These are phyloP conservation scores for Sideroxylon spinosum DNA, from an alignment of 179 eudicot genomes.

Conservation along the genomic window DNA sequence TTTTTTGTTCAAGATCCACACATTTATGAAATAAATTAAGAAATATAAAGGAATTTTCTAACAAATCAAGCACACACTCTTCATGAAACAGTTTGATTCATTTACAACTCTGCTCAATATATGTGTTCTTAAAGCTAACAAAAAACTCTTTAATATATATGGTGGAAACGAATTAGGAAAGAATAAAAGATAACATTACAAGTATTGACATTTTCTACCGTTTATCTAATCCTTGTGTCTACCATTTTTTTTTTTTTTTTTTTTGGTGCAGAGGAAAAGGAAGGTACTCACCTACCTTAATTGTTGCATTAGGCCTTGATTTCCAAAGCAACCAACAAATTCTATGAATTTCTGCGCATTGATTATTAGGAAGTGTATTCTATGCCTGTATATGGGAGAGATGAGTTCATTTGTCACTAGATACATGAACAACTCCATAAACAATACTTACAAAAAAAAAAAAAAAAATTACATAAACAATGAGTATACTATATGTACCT, in stretches of 20 bases:
- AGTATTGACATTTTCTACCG: not conserved
- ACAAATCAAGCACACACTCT: no score
- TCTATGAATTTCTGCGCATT: not conserved
- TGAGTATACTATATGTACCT: not conserved
- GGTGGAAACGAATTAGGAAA: no score
- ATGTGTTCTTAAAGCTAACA: no score
- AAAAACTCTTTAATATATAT: no score
- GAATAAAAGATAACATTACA: not conserved
- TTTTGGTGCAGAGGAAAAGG: constrained; percentile 39
- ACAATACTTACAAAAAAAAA: no score
- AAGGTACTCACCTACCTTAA: constrained; percentile 28
- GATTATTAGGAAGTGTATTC: not conserved
- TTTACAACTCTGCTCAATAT: no score
- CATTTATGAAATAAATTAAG: no score
- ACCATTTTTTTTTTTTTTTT: not conserved
- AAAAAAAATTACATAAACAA: not conserved
- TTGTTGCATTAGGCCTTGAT: constrained; percentile 40
- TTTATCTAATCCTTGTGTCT: constrained; percentile 13
- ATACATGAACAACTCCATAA: not conserved
- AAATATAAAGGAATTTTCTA: no score
- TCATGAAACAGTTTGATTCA: no score
- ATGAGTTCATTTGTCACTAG: not conserved
- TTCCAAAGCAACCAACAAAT: not conserved
- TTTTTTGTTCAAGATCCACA: no score
- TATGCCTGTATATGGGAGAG: not conserved